A percentile compares a stretch with the other conserved stretches of the same genome.
These are phyloP conservation scores for Galium porrigens DNA, from an alignment of 305 asterid species.

Conservation along the genomic window DNA sequence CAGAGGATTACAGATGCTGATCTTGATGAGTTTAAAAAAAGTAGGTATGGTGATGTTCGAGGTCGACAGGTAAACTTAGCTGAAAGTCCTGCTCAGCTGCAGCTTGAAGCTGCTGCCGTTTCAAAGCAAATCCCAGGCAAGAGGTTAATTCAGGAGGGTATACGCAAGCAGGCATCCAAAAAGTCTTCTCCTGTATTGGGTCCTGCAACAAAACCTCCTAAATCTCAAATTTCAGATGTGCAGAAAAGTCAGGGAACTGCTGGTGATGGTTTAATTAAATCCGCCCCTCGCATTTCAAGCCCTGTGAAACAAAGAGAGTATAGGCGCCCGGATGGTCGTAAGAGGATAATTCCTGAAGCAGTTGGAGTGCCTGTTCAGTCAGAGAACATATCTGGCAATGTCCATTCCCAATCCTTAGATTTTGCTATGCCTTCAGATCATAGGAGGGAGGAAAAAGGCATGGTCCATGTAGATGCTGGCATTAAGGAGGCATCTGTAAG, in stretches of 20 bases:
- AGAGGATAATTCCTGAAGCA: conserved; percentile 96
- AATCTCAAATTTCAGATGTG: conserved; percentile 32
- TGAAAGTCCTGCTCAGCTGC: conserved; percentile 75
- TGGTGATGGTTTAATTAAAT: conserved; percentile 38
- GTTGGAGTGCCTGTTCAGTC: conserved; percentile 59
- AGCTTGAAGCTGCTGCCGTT: conserved; percentile 65
- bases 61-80: conserved; percentile 77
- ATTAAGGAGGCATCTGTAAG: conserved; percentile 36
- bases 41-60: conserved; percentile 73
- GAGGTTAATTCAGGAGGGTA: conserved; percentile 25
- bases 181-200: conserved; percentile 34
- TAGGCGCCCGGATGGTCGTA: conserved; percentile 93
- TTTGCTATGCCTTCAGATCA: conserved; percentile 34
- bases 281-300: conserved; percentile 46
- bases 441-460: conserved; percentile 32
- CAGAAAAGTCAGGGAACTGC: conserved; percentile 37
- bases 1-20: conserved; percentile 58
- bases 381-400: conserved; percentile 32
- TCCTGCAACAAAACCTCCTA: conserved; percentile 24
- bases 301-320: conserved; percentile 90
- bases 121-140: conserved; percentile 35
- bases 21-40: conserved; percentile 69
- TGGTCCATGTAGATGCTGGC: conserved; percentile 24
- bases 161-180: conserved; percentile 30
- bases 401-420: conserved; percentile 35